These are phyloP conservation scores for Hanseniaspora pseudoguilliermondii DNA, from an alignment of 805 yeast genomes.

Conservation along the genomic window DNA sequence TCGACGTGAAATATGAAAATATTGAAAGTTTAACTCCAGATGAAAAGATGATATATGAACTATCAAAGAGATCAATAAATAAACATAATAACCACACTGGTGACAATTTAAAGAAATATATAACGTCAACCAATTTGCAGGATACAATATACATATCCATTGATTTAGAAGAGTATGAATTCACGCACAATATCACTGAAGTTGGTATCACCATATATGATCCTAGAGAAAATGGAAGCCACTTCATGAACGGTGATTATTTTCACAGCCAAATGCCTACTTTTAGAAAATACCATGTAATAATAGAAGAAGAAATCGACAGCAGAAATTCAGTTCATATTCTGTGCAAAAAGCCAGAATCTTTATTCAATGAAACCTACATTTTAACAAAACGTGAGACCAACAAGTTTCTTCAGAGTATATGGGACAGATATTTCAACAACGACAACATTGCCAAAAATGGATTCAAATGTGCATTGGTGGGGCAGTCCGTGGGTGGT, in stretches of 20 bases:
- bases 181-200: slow-evolving; percentile 36
- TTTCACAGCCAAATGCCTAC: neutral
- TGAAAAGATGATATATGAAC: neutral
- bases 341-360: slow-evolving; percentile 40
- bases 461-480: slow-evolving; percentile 30
- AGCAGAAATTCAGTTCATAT: slow-evolving; percentile 42
- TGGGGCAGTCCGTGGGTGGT: slow-evolving; percentile 48
- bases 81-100: neutral
- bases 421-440: slow-evolving; percentile 34
- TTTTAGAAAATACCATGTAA: slow-evolving; percentile 27
- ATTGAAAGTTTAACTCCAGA: neutral
- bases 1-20: neutral
- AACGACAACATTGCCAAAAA: slow-evolving; percentile 21
- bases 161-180: slow-evolving; percentile 49
- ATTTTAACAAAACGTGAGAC: slow-evolving; percentile 31
- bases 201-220: slow-evolving; percentile 47
- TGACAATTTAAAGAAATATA: neutral
- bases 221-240: slow-evolving; percentile 33
- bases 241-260: slow-evolving; percentile 24
- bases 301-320: slow-evolving; percentile 34
- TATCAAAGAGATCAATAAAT: neutral
- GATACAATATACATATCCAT: slow-evolving; percentile 33
- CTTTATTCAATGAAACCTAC: slow-evolving; percentile 38
- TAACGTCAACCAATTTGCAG: slow-evolving; percentile 12
- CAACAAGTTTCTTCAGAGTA: slow-evolving; percentile 29